phyloP scores from a whole-genome alignment of 306 rosid genomes.

The Castanea mollissima region DNA sequence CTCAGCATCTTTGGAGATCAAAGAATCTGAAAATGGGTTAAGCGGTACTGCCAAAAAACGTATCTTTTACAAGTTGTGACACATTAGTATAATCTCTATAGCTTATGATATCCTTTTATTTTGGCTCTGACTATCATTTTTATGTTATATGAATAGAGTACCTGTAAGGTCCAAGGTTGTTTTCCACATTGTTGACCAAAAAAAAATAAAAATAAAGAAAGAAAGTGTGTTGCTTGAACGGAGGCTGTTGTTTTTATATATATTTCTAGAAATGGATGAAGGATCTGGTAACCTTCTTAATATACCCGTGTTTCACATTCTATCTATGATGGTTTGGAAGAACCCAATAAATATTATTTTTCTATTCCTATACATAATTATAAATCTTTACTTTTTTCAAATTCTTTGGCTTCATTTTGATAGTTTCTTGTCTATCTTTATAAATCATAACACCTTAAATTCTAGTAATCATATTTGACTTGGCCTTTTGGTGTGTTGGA shows the following conservation, averaged over 20 bases:
- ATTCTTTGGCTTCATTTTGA: background rate
- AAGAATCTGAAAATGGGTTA: slow-evolving; percentile 58
- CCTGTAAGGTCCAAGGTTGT: background rate
- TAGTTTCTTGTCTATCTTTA: background rate
- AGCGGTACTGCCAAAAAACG: slow-evolving; percentile 24
- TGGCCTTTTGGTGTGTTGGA: background rate
- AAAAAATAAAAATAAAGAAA: background rate
- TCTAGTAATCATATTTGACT: background rate
- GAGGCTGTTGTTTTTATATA: background rate
- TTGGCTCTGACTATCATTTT: background rate
- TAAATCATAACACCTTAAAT: background rate
- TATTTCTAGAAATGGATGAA: background rate
- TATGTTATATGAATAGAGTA: slow-evolving; percentile 4
- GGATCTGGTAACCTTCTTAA: background rate
- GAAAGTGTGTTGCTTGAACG: background rate
- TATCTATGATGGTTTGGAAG: background rate
- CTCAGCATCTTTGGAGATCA: slow-evolving; percentile 80
- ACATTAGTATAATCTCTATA: background rate
- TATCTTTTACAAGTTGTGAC: background rate
- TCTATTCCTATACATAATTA: background rate
- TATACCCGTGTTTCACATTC: background rate
- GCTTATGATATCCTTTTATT: background rate
- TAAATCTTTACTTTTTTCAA: background rate
- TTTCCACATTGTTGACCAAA: background rate
- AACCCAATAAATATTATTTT: background rate